A percentile compares a stretch with the other conserved stretches of the same genome.
Conservation (phyloP, 306 rosid species). For the Citrullus mucosospermus region DNA sequence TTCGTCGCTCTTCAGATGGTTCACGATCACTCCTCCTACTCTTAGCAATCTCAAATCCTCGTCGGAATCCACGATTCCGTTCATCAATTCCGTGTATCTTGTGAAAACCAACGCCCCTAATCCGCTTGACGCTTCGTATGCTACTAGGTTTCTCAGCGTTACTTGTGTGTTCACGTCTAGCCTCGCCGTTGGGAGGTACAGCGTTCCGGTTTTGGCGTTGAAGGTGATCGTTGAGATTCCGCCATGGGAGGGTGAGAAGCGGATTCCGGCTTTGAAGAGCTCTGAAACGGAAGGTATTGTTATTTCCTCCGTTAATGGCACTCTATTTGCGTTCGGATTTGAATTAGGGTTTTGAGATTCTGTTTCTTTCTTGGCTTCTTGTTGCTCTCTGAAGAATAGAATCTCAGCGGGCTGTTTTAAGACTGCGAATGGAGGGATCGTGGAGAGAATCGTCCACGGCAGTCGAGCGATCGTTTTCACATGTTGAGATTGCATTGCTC, state of each 20-base stretch:
- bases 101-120: constrained; percentile 49
- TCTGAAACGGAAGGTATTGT: constrained; percentile 51
- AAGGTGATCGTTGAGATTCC: constrained; percentile 33
- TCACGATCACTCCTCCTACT: constrained; percentile 41
- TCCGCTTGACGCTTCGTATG: constrained; percentile 56
- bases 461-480: constrained; percentile 23
- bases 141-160: constrained; percentile 50
- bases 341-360: constrained; percentile 16
- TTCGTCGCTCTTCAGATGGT: constrained; percentile 53
- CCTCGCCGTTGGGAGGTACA: constrained; percentile 46
- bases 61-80: constrained; percentile 57
- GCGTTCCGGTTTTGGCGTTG: constrained; percentile 23
- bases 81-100: constrained; percentile 63
- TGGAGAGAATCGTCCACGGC: constrained; percentile 62
- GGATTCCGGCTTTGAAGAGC: constrained; percentile 31
- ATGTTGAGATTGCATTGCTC: constrained; percentile 34
- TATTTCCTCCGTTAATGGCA: constrained; percentile 64
- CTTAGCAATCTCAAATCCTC: constrained; percentile 47
- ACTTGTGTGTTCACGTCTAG: constrained; percentile 46
- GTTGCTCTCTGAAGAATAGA: constrained; percentile 22
- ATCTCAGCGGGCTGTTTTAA: constrained; percentile 24
- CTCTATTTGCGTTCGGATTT: constrained; percentile 7
- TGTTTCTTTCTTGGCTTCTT: constrained; percentile 6
- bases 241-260: constrained; percentile 34
- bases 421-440: constrained; percentile 31